Evolutionary conservation across 192 early-diverging fungal genomes (phyloP).

Genomic region (Coemansia sp.): DNA sequence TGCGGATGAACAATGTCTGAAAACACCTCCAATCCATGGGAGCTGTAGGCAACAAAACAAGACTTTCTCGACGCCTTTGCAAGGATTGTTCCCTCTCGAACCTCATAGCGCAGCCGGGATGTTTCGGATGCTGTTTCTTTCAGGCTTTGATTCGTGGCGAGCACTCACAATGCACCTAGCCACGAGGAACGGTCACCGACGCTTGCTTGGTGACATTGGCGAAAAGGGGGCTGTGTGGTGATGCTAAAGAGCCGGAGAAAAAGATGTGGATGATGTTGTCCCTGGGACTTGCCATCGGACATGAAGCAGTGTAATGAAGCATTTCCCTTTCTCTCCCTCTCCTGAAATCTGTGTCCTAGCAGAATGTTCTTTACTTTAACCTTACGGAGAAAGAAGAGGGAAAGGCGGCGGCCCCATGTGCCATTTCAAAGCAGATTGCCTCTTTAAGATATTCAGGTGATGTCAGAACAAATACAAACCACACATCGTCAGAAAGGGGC

Average conservation of each 20-base stretch:
- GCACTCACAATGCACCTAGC: neutral
- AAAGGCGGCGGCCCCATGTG: neutral
- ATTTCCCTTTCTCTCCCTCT: too few species aligned
- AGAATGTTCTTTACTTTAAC: neutral
- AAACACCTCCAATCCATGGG: neutral
- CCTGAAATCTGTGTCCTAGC: neutral
- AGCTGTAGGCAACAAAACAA: constrained; percentile 6
- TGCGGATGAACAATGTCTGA: neutral
- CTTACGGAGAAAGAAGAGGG: neutral
- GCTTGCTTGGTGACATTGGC: too few species aligned
- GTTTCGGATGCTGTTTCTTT: neutral
- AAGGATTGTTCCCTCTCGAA: neutral
- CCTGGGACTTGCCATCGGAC: too few species aligned
- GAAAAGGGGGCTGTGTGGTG: too few species aligned
- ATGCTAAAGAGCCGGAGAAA: too few species aligned
- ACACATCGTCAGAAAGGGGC: neutral
- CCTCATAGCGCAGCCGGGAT: neutral
- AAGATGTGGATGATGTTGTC: too few species aligned
- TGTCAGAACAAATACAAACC: neutral
- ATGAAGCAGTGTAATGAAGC: constrained; percentile 3
- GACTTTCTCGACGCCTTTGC: constrained; percentile 10
- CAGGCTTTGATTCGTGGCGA: neutral
- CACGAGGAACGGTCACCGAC: neutral
- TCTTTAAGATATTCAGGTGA: neutral
- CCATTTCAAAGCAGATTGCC: neutral